Conservation (phyloP, 179 eudicot genomes). For the Kewa caespitosa region DNA sequence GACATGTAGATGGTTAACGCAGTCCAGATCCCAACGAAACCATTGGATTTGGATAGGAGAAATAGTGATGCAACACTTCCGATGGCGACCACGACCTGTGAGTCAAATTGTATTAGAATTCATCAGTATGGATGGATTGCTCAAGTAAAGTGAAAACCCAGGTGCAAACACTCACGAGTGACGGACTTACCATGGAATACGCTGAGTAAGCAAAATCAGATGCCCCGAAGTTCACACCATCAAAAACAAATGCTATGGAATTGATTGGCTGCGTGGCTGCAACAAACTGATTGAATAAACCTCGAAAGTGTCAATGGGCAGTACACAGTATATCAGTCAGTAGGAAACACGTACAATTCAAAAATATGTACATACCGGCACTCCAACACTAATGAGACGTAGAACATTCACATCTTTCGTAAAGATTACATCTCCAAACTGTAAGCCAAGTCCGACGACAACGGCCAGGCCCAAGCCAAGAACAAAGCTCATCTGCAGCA, state of each 20-base stretch:
- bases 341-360: neutral
- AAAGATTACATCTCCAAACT: constrained; percentile 41
- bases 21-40: neutral
- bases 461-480: constrained; percentile 43
- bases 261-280: constrained; percentile 96
- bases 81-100: neutral
- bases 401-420: constrained; percentile 39
- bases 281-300: constrained; percentile 51
- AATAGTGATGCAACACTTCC: neutral
- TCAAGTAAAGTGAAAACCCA: too few species aligned
- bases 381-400: constrained; percentile 37
- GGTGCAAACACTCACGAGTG: neutral
- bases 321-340: neutral
- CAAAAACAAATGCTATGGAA: constrained; percentile 81
- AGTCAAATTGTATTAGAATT: neutral
- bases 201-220: constrained; percentile 96
- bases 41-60: neutral
- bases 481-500: constrained; percentile 50
- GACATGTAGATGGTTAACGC: constrained; percentile 39
- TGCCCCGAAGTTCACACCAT: constrained; percentile 93
- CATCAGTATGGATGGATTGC: neutral
- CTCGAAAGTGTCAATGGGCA: neutral
- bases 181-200: constrained; percentile 72
- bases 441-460: constrained; percentile 42
- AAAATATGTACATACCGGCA: constrained; percentile 33